phyloP scores from a whole-genome alignment of 2,329 filamentous ascomycete genomes.

The Ascochyta pisi region DNA sequence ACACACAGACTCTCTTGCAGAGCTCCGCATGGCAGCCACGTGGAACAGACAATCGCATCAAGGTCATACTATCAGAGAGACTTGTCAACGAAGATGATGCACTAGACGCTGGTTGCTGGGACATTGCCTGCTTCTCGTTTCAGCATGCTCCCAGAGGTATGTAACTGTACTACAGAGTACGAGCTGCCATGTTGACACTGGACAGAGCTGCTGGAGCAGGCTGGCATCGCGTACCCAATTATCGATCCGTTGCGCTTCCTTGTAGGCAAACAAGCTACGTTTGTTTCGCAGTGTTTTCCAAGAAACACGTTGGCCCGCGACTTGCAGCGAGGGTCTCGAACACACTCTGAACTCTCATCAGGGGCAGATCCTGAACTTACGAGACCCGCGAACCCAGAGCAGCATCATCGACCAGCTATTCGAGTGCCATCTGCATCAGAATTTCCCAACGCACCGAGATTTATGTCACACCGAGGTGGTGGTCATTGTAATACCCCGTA shows the following conservation, averaged over 20 bases:
- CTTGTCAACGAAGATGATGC: conserved; percentile 58
- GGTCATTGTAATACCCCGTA: conserved; percentile 26
- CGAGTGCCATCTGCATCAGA: conserved; percentile 26
- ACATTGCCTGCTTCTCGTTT: conserved; percentile 80
- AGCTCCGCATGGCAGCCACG: conserved; percentile 71
- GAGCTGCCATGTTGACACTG: conserved; percentile 17
- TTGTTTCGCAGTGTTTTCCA: conserved; percentile 1
- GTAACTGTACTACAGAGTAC: conserved; percentile 25
- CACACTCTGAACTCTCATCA: conserved; percentile 22
- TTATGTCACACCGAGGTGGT: conserved; percentile 5
- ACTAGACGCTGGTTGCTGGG: conserved; percentile 68
- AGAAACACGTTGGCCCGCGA: conserved; percentile 7
- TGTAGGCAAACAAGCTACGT: conserved; percentile 15
- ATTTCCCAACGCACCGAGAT: conserved; percentile 19
- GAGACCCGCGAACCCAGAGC: conserved; percentile 24
- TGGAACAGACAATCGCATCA: conserved; percentile 77
- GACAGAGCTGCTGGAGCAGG: conserved; percentile 73
- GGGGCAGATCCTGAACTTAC: conserved; percentile 13
- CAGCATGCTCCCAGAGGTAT: conserved; percentile 81
- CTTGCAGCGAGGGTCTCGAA: conserved; percentile 4
- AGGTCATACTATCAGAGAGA: conserved; percentile 73
- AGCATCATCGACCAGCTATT: conserved; percentile 23
- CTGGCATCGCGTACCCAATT: conserved; percentile 80
- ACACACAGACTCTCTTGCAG: conserved; percentile 71
- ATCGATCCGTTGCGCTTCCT: conserved; percentile 40